These are phyloP conservation scores for Clonostachys rosea DNA, from an alignment of 2,329 filamentous ascomycete genomes.

Conservation along the genomic window DNA sequence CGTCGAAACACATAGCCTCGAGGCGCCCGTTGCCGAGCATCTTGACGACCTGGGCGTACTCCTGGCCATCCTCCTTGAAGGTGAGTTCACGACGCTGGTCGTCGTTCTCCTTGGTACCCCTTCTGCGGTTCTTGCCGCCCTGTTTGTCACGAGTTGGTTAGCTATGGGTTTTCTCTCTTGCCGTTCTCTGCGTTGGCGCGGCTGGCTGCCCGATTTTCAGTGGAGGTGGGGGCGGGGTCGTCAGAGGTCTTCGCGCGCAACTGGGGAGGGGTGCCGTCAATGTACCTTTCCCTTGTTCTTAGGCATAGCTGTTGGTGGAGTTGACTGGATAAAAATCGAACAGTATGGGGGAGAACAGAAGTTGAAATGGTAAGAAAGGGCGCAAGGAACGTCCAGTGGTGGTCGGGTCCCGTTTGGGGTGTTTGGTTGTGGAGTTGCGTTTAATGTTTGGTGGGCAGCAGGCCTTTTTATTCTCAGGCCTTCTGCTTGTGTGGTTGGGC, in stretches of 20 bases:
- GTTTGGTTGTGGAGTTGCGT: neutral
- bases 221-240: slow-evolving; percentile 7
- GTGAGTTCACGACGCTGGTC: slow-evolving; percentile 98
- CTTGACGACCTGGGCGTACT: slow-evolving; percentile 57
- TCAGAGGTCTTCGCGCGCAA: neutral
- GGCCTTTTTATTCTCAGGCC: neutral
- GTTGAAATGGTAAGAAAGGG: neutral
- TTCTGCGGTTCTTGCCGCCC: slow-evolving; percentile 97
- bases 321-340: slow-evolving; percentile 3
- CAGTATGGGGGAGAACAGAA: neutral
- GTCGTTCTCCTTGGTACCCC: slow-evolving; percentile 99
- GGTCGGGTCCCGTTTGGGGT: slow-evolving; percentile 2
- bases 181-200: neutral
- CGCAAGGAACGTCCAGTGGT: neutral
- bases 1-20: slow-evolving; percentile 92
- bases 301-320: slow-evolving; percentile 57
- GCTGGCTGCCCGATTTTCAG: neutral
- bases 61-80: slow-evolving; percentile 98
- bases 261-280: slow-evolving; percentile 3
- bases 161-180: slow-evolving; percentile 4
- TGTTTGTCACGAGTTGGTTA: slow-evolving; percentile 30
- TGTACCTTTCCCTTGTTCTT: slow-evolving; percentile 99
- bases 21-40: slow-evolving; percentile 95
- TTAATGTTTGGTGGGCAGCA: slow-evolving; percentile 1
- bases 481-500: neutral